Conservation (phyloP, 169 alveolate genomes). For the Plasmodium knowlesi region DNA sequence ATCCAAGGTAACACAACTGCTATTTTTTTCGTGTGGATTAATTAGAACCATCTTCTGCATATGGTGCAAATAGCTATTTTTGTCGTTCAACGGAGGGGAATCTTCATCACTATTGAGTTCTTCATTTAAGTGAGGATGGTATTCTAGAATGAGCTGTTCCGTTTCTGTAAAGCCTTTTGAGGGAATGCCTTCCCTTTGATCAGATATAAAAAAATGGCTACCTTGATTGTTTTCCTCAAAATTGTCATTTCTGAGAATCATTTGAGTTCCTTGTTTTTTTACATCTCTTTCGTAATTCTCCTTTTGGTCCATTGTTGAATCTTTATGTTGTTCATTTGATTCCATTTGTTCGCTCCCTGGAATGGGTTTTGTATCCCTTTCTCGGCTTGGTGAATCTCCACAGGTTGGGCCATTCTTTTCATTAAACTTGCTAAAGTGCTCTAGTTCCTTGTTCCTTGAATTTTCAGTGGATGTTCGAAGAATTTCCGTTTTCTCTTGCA, state of each 20-base stretch:
- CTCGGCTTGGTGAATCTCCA: not conserved
- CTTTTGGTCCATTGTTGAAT: not conserved
- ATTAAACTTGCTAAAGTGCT: not conserved
- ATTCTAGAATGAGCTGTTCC: not conserved
- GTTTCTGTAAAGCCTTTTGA: not conserved
- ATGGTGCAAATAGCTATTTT: not conserved
- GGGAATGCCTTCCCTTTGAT: not conserved
- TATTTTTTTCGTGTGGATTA: not conserved
- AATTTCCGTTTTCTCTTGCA: not conserved
- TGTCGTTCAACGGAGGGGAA: not conserved
- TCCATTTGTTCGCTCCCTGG: not conserved
- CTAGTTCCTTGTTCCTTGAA: not conserved
- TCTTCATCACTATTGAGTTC: conserved; percentile 2
- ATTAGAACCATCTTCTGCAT: not conserved
- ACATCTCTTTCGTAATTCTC: not conserved
- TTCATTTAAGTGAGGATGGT: conserved; percentile 3
- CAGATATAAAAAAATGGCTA: not conserved
- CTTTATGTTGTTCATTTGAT: not conserved
- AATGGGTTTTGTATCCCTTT: not conserved
- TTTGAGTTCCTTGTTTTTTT: not conserved
- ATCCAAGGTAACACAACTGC: not conserved
- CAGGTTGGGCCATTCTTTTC: not conserved
- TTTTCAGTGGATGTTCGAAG: not conserved
- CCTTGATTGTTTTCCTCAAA: not conserved
- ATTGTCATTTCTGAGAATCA: not conserved